These are phyloP conservation scores for Lachnellula arida DNA, from an alignment of 2,329 filamentous ascomycete species.

Conservation along the genomic window DNA sequence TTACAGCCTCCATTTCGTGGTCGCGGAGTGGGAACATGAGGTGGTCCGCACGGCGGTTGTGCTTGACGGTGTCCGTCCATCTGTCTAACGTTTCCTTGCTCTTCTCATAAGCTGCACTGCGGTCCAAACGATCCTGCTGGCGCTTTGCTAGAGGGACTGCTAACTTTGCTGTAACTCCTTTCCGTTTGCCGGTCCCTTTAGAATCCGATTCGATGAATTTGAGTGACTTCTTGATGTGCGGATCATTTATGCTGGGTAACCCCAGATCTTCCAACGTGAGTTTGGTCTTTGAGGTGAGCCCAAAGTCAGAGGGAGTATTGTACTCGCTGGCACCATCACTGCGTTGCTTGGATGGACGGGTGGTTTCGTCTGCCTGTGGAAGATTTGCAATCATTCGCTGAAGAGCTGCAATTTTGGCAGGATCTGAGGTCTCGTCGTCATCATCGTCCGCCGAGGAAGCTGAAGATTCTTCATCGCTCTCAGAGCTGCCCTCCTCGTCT, in stretches of 20 bases:
- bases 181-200: slow-evolving; percentile 47
- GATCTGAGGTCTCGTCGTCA: slow-evolving; percentile 36
- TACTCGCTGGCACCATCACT: slow-evolving; percentile 52
- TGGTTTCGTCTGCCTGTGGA: slow-evolving; percentile 32
- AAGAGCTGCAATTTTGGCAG: slow-evolving; percentile 55
- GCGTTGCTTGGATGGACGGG: slow-evolving; percentile 26
- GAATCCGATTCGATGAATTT: slow-evolving; percentile 67
- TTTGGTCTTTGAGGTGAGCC: slow-evolving; percentile 48
- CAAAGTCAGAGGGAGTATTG: slow-evolving; percentile 55
- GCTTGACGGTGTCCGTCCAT: slow-evolving; percentile 94
- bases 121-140: slow-evolving; percentile 80
- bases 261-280: slow-evolving; percentile 65
- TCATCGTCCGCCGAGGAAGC: slow-evolving; percentile 44
- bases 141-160: slow-evolving; percentile 78
- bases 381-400: slow-evolving; percentile 67
- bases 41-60: slow-evolving; percentile 87
- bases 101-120: slow-evolving; percentile 79
- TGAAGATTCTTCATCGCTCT: slow-evolving; percentile 51
- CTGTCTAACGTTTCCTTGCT: slow-evolving; percentile 85
- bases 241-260: slow-evolving; percentile 66
- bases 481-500: slow-evolving; percentile 41
- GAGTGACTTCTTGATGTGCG: slow-evolving; percentile 70
- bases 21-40: slow-evolving; percentile 81
- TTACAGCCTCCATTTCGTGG: slow-evolving; percentile 54
- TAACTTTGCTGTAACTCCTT: slow-evolving; percentile 61